These are phyloP conservation scores for Stephania yunnanensis DNA, from an alignment of 164 flowering plant genomes.

Conservation along the genomic window DNA sequence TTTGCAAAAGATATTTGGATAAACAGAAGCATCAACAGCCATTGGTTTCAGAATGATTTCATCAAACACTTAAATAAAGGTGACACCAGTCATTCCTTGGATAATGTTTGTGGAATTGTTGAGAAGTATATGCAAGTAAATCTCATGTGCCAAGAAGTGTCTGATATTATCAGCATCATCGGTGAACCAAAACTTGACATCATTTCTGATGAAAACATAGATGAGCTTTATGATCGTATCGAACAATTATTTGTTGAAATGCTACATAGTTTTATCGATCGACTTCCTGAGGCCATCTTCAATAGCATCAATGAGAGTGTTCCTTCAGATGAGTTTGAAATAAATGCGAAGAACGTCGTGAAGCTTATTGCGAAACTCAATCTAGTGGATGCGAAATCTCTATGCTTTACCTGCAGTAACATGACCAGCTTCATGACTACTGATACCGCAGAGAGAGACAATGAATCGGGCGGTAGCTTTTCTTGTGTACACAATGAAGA, in stretches of 20 bases:
- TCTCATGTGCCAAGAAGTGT: background rate
- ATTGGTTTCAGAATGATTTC: background rate
- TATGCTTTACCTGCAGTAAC: background rate
- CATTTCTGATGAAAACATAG: too few relatives aligned
- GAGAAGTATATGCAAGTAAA: background rate
- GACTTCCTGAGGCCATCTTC: constrained; percentile 4
- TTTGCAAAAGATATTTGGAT: constrained; percentile 4
- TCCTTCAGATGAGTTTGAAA: background rate
- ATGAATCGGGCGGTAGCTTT: too few relatives aligned
- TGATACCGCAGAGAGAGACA: background rate
- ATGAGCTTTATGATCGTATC: background rate
- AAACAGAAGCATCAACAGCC: background rate
- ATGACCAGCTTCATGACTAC: background rate
- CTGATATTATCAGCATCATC: background rate
- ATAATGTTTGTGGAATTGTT: background rate
- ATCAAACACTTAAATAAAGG: background rate
- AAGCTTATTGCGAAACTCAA: background rate
- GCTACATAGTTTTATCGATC: background rate
- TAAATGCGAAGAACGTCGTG: background rate
- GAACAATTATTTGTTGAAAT: background rate
- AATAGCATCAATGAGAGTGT: constrained; percentile 1
- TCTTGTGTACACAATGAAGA: too few relatives aligned
- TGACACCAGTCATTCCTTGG: background rate
- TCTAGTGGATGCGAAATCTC: background rate
- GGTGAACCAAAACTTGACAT: background rate